Percentiles rank a stretch among this genome's conserved stretches.
phyloP scores from a whole-genome alignment of 2,329 filamentous ascomycete species.

The Claviceps sp. region DNA sequence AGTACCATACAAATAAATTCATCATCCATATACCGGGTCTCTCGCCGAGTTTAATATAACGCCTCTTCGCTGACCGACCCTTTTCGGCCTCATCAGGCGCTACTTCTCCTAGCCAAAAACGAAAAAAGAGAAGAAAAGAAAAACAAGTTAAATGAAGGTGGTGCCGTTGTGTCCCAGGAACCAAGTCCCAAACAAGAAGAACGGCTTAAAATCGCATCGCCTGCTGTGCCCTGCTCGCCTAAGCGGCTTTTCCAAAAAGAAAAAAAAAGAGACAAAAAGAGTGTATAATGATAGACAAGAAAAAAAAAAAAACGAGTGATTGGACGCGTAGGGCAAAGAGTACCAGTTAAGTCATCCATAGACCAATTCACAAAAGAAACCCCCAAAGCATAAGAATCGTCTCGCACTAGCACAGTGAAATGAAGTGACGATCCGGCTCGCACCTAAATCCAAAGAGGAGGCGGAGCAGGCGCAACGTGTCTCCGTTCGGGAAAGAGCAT shows the following conservation, averaged over 20 bases:
- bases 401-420: conserved; percentile 20
- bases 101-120: background rate
- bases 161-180: no score
- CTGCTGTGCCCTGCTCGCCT: no score
- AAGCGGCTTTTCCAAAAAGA: no score
- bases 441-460: conserved; percentile 36
- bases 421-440: background rate
- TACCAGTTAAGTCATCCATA: conserved; percentile 1
- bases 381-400: background rate
- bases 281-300: background rate
- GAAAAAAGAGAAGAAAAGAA: background rate
- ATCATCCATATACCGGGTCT: no score
- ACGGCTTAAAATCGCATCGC: no score
- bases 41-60: no score
- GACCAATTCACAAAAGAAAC: conserved; percentile 6
- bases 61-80: no score
- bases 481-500: conserved; percentile 39
- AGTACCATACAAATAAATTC: no score
- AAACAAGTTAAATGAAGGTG: no score
- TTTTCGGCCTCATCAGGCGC: no score
- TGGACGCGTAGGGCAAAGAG: conserved; percentile 2
- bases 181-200: no score
- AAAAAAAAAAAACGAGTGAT: background rate
- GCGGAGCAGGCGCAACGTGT: conserved; percentile 19
- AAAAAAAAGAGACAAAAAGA: no score